These are phyloP conservation scores for Phialemoniopsis sp. DNA, from an alignment of 2,329 filamentous ascomycete species.

Conservation along the genomic window DNA sequence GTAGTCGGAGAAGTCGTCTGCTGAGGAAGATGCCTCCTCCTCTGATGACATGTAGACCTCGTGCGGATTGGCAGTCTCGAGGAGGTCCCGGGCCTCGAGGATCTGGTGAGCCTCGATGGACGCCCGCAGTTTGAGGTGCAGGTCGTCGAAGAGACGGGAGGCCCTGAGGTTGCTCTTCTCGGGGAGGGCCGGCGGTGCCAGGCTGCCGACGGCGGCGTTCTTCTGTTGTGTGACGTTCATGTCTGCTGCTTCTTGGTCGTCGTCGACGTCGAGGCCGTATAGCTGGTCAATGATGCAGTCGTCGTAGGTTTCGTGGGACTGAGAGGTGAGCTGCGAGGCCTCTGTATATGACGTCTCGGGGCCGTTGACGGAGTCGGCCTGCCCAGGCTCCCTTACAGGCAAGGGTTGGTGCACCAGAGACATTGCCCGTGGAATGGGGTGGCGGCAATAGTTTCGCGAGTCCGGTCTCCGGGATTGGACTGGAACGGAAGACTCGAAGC, in stretches of 20 bases:
- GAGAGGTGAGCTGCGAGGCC: neutral
- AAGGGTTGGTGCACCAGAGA: neutral
- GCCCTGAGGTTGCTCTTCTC: conserved; percentile 44
- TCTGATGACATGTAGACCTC: conserved; percentile 62
- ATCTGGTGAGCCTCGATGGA: conserved; percentile 12
- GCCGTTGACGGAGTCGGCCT: conserved; percentile 5
- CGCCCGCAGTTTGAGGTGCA: conserved; percentile 26
- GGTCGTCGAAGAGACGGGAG: conserved; percentile 38
- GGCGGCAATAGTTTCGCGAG: neutral
- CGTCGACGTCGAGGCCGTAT: neutral
- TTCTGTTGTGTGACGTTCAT: conserved; percentile 8
- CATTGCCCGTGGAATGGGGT: conserved; percentile 1
- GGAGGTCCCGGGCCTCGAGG: conserved; percentile 13
- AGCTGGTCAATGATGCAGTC: neutral
- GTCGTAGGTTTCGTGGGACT: neutral
- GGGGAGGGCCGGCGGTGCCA: conserved; percentile 39
- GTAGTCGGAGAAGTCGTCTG: conserved; percentile 55
- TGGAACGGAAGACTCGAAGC: neutral
- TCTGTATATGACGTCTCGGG: conserved; percentile 5
- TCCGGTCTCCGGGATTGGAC: neutral
- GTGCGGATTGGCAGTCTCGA: conserved; percentile 41
- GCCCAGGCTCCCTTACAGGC: too few species aligned
- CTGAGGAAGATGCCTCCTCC: conserved; percentile 60
- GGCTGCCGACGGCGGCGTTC: conserved; percentile 8
- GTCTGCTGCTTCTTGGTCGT: conserved; percentile 3